Conservation (phyloP, 2,329 filamentous ascomycete species). For the Venturiaceae sp. region DNA sequence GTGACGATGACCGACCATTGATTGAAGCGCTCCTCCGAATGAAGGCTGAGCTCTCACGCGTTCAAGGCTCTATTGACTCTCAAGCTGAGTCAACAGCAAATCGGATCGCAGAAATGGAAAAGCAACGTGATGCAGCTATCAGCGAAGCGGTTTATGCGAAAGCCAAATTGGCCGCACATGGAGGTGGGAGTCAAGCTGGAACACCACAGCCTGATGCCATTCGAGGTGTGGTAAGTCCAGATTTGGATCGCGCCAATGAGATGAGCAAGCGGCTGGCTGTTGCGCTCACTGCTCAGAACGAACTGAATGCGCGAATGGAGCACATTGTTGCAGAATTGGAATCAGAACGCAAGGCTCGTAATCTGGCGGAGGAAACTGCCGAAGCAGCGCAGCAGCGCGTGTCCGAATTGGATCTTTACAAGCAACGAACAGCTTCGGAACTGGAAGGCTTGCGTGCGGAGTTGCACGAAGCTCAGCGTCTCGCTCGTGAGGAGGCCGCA, state of each 20-base stretch:
- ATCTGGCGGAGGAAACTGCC: constrained; percentile 80
- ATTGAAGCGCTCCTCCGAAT: constrained; percentile 89
- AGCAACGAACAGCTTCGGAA: constrained; percentile 75
- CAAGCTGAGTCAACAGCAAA: constrained; percentile 79
- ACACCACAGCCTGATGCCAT: constrained; percentile 41
- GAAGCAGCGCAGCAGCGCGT: constrained; percentile 76
- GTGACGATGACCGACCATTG: constrained; percentile 83
- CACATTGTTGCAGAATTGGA: constrained; percentile 60
- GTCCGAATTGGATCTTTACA: constrained; percentile 71
- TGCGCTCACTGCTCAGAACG: constrained; percentile 67
- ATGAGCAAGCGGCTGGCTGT: constrained; percentile 75
- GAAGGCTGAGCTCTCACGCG: constrained; percentile 78
- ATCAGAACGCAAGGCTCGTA: constrained; percentile 69
- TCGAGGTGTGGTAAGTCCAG: constrained; percentile 49
- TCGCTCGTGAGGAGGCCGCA: constrained; percentile 73
- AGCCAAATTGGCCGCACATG: constrained; percentile 78
- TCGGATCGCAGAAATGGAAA: constrained; percentile 87
- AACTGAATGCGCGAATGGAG: constrained; percentile 70
- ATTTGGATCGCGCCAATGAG: constrained; percentile 61
- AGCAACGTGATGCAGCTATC: constrained; percentile 88
- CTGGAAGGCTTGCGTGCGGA: constrained; percentile 79
- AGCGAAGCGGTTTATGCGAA: constrained; percentile 93
- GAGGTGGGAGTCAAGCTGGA: constrained; percentile 52
- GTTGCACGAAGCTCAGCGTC: constrained; percentile 68
- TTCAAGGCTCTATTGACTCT: constrained; percentile 81